Evolutionary conservation across 1,284 basidiomycete species (phyloP).

Genomic region (Malassezia vespertilionis): DNA sequence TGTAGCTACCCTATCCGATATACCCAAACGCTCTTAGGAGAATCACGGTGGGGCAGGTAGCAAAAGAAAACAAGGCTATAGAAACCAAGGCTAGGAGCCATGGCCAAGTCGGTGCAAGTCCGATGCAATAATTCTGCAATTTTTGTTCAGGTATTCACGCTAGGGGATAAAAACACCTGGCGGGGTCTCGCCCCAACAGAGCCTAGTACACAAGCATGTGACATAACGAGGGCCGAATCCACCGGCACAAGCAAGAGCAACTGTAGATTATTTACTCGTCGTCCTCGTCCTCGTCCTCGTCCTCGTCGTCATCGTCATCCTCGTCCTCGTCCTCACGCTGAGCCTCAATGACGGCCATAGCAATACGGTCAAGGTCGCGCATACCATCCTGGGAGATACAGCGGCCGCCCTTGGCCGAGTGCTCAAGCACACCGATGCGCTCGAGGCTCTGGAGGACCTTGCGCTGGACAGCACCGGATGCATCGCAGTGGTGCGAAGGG

Average conservation of each 20-base stretch:
- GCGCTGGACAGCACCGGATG: constrained; percentile 58
- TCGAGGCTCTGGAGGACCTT: constrained; percentile 84
- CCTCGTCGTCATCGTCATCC: constrained; percentile 72
- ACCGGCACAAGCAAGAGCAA: too few species aligned
- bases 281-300: constrained; percentile 40
- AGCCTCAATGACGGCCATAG: constrained; percentile 85
- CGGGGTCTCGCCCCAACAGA: constrained; percentile 7
- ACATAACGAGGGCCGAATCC: neutral
- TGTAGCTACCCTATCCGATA: neutral
- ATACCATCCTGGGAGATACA: constrained; percentile 91
- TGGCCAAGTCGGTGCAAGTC: neutral
- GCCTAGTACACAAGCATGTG: constrained; percentile 12
- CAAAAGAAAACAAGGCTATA: neutral
- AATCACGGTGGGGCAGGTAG: neutral
- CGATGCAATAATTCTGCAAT: constrained; percentile 12
- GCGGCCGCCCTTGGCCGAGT: constrained; percentile 79
- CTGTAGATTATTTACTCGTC: constrained; percentile 28
- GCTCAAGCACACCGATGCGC: constrained; percentile 96
- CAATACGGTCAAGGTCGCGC: constrained; percentile 96
- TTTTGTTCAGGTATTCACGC: constrained; percentile 18
- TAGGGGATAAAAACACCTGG: constrained; percentile 2
- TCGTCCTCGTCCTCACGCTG: constrained; percentile 72
- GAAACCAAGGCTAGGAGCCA: neutral
- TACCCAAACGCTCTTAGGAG: neutral
- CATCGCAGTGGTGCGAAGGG: constrained; percentile 82